A percentile compares a stretch with the other conserved stretches of the same genome.
These are phyloP conservation scores for Fusarium tjaetaba DNA, from an alignment of 2,329 filamentous ascomycete species.

Conservation along the genomic window DNA sequence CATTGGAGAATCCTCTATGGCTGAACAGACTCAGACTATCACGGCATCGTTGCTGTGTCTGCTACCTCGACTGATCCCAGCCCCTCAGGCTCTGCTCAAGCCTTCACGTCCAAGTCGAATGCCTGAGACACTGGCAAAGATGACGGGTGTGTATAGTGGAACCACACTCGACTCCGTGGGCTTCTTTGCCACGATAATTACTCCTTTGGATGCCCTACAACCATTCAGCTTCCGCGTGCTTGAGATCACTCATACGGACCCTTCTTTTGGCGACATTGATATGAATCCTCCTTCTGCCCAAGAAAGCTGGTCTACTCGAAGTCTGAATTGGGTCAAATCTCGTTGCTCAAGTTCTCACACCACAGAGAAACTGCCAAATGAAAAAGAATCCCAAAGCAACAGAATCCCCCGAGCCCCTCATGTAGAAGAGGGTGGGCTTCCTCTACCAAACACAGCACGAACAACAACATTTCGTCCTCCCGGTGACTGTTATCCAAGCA, in stretches of 20 bases:
- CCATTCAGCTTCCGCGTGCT: conserved; percentile 60
- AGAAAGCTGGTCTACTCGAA: conserved; percentile 14
- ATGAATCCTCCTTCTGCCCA: neutral
- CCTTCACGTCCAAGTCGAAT: conserved; percentile 64
- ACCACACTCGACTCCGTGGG: conserved; percentile 64
- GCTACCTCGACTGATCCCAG: conserved; percentile 69
- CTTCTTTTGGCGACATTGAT: conserved; percentile 21
- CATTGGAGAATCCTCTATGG: conserved; percentile 68
- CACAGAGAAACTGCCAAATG: neutral
- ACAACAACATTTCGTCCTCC: conserved; percentile 12
- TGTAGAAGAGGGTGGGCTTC: conserved; percentile 22
- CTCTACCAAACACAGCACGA: conserved; percentile 9
- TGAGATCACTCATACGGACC: conserved; percentile 57
- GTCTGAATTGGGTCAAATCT: conserved; percentile 23
- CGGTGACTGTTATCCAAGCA: neutral
- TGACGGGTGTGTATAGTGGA: conserved; percentile 68
- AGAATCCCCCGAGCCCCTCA: conserved; percentile 20
- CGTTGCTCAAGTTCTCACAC: neutral
- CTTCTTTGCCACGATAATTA: conserved; percentile 70
- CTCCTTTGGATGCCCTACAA: conserved; percentile 61
- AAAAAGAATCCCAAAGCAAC: neutral
- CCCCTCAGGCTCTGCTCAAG: conserved; percentile 70
- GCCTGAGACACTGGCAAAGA: conserved; percentile 63
- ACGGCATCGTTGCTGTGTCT: conserved; percentile 67
- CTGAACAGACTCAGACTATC: conserved; percentile 66